Percentiles rank a stretch among this genome's conserved stretches.
Conservation (phyloP, 768 basidiomycete genomes). For the Podaxis carcinomalis region DNA sequence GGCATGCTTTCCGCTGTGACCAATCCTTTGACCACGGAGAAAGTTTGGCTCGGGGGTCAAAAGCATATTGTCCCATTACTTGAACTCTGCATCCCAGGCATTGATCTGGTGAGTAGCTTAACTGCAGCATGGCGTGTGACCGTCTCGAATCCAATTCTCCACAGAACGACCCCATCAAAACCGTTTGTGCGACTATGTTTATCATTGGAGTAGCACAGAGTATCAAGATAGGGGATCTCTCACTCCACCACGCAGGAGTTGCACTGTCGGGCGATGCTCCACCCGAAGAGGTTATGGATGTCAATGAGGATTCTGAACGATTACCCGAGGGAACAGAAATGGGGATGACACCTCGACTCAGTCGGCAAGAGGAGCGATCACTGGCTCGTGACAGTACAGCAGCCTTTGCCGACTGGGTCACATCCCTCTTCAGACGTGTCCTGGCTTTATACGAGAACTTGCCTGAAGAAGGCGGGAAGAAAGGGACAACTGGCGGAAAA, state of each 20-base stretch:
- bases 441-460: slow-evolving; percentile 86
- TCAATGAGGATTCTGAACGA: slow-evolving; percentile 39
- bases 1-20: slow-evolving; percentile 78
- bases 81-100: slow-evolving; percentile 86
- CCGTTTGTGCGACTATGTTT: slow-evolving; percentile 75
- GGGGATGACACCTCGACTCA: slow-evolving; percentile 37
- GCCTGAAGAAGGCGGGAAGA: slow-evolving; percentile 90
- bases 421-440: slow-evolving; percentile 71
- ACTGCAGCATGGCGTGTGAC: neutral
- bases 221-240: slow-evolving; percentile 75
- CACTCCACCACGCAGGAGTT: slow-evolving; percentile 53
- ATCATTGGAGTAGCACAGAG: slow-evolving; percentile 70
- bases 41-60: slow-evolving; percentile 80
- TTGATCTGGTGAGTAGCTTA: slow-evolving; percentile 64
- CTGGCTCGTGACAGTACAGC: slow-evolving; percentile 76
- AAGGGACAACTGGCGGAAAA: slow-evolving; percentile 82
- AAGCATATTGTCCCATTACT: slow-evolving; percentile 85
- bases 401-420: slow-evolving; percentile 81
- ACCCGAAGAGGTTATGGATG: slow-evolving; percentile 49
- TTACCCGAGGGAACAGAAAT: slow-evolving; percentile 52
- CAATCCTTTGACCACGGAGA: slow-evolving; percentile 72
- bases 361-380: slow-evolving; percentile 63
- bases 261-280: slow-evolving; percentile 51
- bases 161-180: slow-evolving; percentile 80
- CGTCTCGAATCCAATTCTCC: neutral